A percentile compares a stretch with the other conserved stretches of the same genome.
Conservation (phyloP, 352 stramenopile species). For the Blastocystis sp. region DNA sequence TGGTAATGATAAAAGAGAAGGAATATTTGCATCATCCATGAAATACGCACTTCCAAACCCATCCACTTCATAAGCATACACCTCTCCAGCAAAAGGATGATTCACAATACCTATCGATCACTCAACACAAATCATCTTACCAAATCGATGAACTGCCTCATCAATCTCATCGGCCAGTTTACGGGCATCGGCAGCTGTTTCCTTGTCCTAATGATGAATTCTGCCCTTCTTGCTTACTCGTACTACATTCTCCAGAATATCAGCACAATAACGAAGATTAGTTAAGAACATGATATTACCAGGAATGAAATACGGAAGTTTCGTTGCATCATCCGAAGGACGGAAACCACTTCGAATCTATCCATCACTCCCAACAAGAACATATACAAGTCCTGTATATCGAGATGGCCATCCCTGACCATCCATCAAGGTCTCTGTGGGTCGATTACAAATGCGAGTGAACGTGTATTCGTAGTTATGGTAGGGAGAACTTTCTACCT, state of each 20-base stretch:
- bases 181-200: slow-evolving; percentile 33
- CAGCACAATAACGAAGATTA: slow-evolving; percentile 47
- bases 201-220: neutral
- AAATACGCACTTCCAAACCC: slow-evolving; percentile 68
- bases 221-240: neutral
- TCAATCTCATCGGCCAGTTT: slow-evolving; percentile 64
- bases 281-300: slow-evolving; percentile 66
- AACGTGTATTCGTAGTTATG: slow-evolving; percentile 64
- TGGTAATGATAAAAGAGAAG: slow-evolving; percentile 68
- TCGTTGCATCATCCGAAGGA: slow-evolving; percentile 66
- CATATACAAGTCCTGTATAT: slow-evolving; percentile 60
- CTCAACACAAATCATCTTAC: neutral
- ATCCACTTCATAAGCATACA: slow-evolving; percentile 71
- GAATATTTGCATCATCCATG: slow-evolving; percentile 74
- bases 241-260: slow-evolving; percentile 21
- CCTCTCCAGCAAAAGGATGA: slow-evolving; percentile 55
- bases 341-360: slow-evolving; percentile 65
- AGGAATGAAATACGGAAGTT: slow-evolving; percentile 66
- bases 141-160: slow-evolving; percentile 59
- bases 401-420: slow-evolving; percentile 64
- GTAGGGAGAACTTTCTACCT: slow-evolving; percentile 54
- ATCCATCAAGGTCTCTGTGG: slow-evolving; percentile 65
- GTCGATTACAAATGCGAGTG: slow-evolving; percentile 62
- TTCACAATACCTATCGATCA: slow-evolving; percentile 54
- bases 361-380: neutral